Conservation (phyloP, 345 rosid genomes). For the Eucalyptus tenuipes region DNA sequence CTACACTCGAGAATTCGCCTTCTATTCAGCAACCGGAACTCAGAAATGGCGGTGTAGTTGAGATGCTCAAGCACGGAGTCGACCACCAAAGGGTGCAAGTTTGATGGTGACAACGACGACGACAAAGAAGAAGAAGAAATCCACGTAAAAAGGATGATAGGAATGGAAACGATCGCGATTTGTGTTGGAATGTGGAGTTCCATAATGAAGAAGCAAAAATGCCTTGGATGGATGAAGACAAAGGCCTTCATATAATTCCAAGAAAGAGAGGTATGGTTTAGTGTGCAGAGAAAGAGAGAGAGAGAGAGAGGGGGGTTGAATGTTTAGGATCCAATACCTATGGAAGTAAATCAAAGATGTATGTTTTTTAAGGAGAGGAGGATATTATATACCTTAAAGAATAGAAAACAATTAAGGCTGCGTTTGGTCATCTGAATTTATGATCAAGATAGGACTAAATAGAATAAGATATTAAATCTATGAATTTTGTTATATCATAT, state of each 20-base stretch:
- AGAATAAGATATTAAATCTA: no score
- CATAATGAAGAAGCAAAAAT: background rate
- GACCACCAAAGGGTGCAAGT: conserved; percentile 16
- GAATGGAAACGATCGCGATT: background rate
- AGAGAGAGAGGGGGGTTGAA: background rate
- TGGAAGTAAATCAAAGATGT: background rate
- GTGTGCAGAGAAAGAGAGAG: background rate
- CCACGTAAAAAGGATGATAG: background rate
- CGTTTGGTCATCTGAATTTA: no score
- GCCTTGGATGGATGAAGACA: background rate
- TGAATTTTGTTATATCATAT: no score
- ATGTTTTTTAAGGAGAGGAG: background rate
- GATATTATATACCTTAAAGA: background rate
- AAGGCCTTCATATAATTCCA: background rate
- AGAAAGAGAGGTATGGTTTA: background rate
- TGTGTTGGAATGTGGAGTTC: background rate
- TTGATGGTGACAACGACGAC: background rate
- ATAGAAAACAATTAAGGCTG: background rate
- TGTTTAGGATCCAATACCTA: background rate
- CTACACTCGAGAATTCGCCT: conserved; percentile 17
- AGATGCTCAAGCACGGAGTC: conserved; percentile 14
- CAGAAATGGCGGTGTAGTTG: conserved; percentile 32
- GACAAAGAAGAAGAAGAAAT: background rate
- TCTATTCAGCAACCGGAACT: conserved; percentile 41
- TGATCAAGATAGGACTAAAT: no score